Conservation (phyloP, 2,329 filamentous ascomycete genomes). For the Arthrobotrys sphaeroides region DNA sequence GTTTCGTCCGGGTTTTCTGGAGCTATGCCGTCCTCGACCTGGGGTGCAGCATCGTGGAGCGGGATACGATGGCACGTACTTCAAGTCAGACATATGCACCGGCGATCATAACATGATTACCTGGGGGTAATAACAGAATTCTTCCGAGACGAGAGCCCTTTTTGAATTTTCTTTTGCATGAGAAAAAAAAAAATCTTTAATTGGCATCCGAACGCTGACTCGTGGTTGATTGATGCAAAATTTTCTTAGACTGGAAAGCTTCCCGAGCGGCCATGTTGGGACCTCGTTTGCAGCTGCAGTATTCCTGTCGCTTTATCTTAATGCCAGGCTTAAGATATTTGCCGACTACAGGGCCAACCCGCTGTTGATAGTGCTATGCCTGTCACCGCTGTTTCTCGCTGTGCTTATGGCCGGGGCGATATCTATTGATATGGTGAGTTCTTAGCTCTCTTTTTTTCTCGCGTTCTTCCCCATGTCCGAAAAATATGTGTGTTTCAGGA, state of each 20-base stretch:
- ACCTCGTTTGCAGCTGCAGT: slow-evolving; percentile 36
- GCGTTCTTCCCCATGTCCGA: slow-evolving; percentile 31
- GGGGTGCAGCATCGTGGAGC: slow-evolving; percentile 16
- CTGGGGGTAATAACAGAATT: slow-evolving; percentile 34
- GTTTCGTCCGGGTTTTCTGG: slow-evolving; percentile 23
- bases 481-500: slow-evolving; percentile 30
- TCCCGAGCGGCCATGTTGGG: slow-evolving; percentile 38
- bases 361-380: slow-evolving; percentile 21
- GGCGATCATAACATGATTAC: slow-evolving; percentile 41
- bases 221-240: slow-evolving; percentile 1
- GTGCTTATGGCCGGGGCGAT: slow-evolving; percentile 25
- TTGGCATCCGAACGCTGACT: slow-evolving; percentile 21
- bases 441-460: too few species aligned
- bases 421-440: slow-evolving; percentile 44
- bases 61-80: slow-evolving; percentile 30
- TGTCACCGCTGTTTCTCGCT: slow-evolving; percentile 16
- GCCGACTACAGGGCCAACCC: slow-evolving; percentile 32
- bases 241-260: slow-evolving; percentile 31
- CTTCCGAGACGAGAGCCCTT: slow-evolving; percentile 28
- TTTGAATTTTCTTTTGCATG: slow-evolving; percentile 5
- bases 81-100: slow-evolving; percentile 38
- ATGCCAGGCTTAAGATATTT: slow-evolving; percentile 33
- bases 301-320: slow-evolving; percentile 29
- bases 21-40: slow-evolving; percentile 27
- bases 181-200: slow-evolving; percentile 12